Evolutionary conservation across 148 eudicot genomes (phyloP).

Genomic region (Rhododendron ovatum): DNA sequence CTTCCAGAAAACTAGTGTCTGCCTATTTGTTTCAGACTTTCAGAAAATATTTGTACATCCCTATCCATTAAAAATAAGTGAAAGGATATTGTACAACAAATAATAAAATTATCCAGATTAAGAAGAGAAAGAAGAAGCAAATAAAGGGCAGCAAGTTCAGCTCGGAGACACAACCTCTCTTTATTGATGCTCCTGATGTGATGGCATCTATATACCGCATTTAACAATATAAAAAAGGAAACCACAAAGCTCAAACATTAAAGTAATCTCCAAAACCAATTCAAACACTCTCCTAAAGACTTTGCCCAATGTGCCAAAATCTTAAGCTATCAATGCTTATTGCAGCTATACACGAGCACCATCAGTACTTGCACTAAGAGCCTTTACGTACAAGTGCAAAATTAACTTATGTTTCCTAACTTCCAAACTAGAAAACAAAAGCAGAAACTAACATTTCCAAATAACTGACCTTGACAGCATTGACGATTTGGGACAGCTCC

Average conservation of each 20-base stretch:
- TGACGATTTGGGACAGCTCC: constrained; percentile 65
- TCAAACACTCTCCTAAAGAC: neutral
- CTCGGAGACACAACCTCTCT: neutral
- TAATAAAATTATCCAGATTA: neutral
- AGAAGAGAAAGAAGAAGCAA: neutral
- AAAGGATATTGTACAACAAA: neutral
- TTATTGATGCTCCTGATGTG: neutral
- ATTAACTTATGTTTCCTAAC: neutral
- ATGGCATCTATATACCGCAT: neutral
- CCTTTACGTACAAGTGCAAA: neutral
- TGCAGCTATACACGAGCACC: neutral
- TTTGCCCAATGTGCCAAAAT: neutral
- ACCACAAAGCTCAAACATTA: neutral
- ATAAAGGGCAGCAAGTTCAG: neutral
- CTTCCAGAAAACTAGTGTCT: neutral
- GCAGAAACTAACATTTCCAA: neutral
- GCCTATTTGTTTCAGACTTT: neutral
- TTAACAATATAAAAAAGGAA: neutral
- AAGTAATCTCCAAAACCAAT: neutral
- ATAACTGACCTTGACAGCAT: constrained; percentile 64
- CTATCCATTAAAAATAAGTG: neutral
- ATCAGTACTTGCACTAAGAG: neutral
- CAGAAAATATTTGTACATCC: neutral
- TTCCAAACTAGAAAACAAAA: neutral
- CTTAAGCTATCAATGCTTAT: neutral